Evolutionary conservation across 345 rosid species (phyloP).

Genomic region (Brassica rapa): DNA sequence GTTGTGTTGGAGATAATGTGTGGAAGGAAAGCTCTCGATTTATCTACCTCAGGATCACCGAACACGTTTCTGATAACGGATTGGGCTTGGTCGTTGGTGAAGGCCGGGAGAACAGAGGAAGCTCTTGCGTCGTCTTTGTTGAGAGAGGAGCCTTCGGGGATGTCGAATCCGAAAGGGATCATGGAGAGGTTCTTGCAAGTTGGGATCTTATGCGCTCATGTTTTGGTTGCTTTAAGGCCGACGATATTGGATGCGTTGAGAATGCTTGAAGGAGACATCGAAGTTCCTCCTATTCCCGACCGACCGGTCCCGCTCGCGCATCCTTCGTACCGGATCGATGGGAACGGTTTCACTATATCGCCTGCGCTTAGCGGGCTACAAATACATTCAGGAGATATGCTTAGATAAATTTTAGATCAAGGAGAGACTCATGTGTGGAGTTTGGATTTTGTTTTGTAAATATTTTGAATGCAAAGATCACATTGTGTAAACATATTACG

Average conservation of each 20-base stretch:
- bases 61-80: conserved; percentile 73
- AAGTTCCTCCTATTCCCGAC: conserved; percentile 77
- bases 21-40: conserved; percentile 81
- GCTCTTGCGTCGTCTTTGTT: conserved; percentile 60
- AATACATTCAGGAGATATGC: conserved; percentile 35
- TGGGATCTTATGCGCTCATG: conserved; percentile 87
- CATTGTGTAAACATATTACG: conserved; percentile 5
- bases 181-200: conserved; percentile 88
- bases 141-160: conserved; percentile 41
- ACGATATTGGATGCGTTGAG: conserved; percentile 76
- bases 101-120: conserved; percentile 62
- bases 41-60: conserved; percentile 61
- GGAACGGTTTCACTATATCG: conserved; percentile 36
- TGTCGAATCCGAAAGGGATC: conserved; percentile 61
- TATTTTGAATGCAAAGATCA: conserved; percentile 8
- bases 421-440: conserved; percentile 15
- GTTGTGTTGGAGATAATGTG: conserved; percentile 88
- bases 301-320: conserved; percentile 57
- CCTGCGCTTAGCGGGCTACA: conserved; percentile 37
- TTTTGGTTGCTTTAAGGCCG: conserved; percentile 90
- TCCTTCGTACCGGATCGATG: conserved; percentile 38
- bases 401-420: conserved; percentile 12
- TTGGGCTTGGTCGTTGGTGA: conserved; percentile 91
- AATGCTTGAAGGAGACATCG: conserved; percentile 91
- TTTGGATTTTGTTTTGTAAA: conserved; percentile 18